Evolutionary conservation across 495 filamentous ascomycete genomes (phyloP).

Genomic region (Podospora fimiseda): DNA sequence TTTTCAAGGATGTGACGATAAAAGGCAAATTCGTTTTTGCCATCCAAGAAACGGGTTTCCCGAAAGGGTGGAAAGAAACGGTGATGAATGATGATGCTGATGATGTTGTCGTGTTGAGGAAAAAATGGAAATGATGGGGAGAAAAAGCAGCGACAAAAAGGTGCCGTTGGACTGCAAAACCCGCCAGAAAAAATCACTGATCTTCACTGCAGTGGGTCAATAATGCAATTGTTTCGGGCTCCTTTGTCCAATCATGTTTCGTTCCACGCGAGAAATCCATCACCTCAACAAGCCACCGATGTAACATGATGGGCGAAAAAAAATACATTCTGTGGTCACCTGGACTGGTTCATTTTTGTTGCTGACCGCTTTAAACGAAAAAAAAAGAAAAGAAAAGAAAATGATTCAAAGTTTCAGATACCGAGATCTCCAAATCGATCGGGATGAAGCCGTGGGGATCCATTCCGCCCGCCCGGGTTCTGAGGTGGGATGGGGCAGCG

Average conservation of each 20-base stretch:
- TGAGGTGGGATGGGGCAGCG: no score
- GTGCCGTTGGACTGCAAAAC: not conserved
- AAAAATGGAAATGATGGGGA: no score
- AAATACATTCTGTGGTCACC: not conserved
- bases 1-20: not conserved
- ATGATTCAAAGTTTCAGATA: not conserved
- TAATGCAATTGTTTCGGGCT: no score
- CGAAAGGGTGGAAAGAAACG: not conserved
- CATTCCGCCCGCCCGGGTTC: no score
- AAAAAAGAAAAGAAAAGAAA: not conserved
- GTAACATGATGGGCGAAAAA: no score
- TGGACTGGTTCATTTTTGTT: not conserved
- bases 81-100: not conserved
- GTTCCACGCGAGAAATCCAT: not conserved
- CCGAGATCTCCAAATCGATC: constrained; percentile 1
- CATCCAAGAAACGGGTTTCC: not conserved
- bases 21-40: not conserved
- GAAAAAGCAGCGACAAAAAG: not conserved
- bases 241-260: not conserved
- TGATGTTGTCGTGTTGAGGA: not conserved
- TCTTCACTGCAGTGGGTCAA: not conserved
- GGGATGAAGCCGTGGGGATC: no score
- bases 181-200: not conserved
- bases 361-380: not conserved
- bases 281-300: not conserved